phyloP scores from a whole-genome alignment of 1,139 yeast genomes.

The Suhomyces anneliseae region DNA sequence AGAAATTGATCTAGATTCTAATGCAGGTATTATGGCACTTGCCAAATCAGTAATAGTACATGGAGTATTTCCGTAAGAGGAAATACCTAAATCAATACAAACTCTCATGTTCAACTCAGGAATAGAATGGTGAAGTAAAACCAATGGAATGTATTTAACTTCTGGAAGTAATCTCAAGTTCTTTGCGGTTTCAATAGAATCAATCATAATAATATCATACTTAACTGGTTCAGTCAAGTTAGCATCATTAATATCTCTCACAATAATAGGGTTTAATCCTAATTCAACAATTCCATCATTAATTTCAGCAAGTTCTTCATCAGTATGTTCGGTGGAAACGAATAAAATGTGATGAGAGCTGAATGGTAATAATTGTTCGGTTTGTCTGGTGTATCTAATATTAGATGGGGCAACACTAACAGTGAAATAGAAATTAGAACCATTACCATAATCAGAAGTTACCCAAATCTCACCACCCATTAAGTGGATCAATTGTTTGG shows the following conservation, averaged over 20 bases:
- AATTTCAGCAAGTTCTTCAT: conserved; percentile 48
- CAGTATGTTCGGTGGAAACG: conserved; percentile 64
- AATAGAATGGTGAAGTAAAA: conserved; percentile 70
- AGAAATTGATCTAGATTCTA: conserved; percentile 79
- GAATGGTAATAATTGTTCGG: conserved; percentile 74
- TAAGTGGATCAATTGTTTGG: conserved; percentile 79
- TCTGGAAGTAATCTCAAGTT: conserved; percentile 66
- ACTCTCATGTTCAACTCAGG: conserved; percentile 79
- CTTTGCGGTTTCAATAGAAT: conserved; percentile 72
- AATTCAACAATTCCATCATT: conserved; percentile 40
- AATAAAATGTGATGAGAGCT: conserved; percentile 67
- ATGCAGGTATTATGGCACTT: conserved; percentile 78
- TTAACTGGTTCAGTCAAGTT: conserved; percentile 55
- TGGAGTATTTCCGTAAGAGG: conserved; percentile 86
- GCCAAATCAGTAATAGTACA: conserved; percentile 81
- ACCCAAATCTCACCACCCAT: conserved; percentile 96
- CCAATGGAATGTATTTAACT: conserved; percentile 80
- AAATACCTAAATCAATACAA: conserved; percentile 82
- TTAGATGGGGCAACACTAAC: conserved; percentile 75
- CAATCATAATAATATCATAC: conserved; percentile 80
- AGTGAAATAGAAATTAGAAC: conserved; percentile 79
- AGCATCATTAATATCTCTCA: conserved; percentile 51
- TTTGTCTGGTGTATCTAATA: conserved; percentile 60
- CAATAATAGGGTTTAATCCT: conserved; percentile 52
- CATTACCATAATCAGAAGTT: conserved; percentile 75